Base-by-base conservation (phyloP, 208 protist species). In the Acanthamoeba healyi region DNA sequence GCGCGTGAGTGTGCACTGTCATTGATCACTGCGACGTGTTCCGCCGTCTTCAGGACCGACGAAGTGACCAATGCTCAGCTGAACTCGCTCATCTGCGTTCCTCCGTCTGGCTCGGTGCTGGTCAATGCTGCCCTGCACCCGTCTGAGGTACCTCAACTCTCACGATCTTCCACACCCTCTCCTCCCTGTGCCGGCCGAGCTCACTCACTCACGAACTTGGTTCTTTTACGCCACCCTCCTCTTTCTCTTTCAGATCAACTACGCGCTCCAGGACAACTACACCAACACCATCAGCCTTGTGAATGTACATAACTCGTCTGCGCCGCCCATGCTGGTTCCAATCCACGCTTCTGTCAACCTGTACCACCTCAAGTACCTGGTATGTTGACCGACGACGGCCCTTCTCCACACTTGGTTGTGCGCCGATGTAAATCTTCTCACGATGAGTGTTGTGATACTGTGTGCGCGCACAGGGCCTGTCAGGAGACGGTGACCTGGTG, bases 331-430 rank as follows among this genome's bases (percentile, higher is more conserved):
- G 74, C 26, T 54, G 26, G 38, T 40, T 9, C 26, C 40, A 7
- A 6, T 84, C 19, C 74, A 32, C 38, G 44, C 74, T 7, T 19
- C 74, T 14, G 74, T 84, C 44, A 84, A 40, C 44, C 74, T 84
- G 15, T 84, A 84, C 74, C 74, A 84, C 38, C 74, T 84, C 74
- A 84, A 84, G 38, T 84, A 84, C 74, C 44, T 54, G 74, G 74
- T 84, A 40, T 40, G 29, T 84, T 15, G 6, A 54, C 49, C 49
- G 49, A 54, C 49, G 49, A n/a, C n/a, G n/a, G n/a, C n/a, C n/a
- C n/a, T n/a, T n/a, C n/a, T n/a, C n/a, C n/a, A n/a, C n/a, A n/a
- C n/a, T n/a, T n/a, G n/a, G n/a, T n/a, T n/a, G n/a, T n/a, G n/a
- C n/a, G n/a, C n/a, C n/a, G n/a, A n/a, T n/a, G n/a, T n/a, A n/a